phyloP scores from a whole-genome alignment of 116 monocot genomes.

The Zostera marina region DNA sequence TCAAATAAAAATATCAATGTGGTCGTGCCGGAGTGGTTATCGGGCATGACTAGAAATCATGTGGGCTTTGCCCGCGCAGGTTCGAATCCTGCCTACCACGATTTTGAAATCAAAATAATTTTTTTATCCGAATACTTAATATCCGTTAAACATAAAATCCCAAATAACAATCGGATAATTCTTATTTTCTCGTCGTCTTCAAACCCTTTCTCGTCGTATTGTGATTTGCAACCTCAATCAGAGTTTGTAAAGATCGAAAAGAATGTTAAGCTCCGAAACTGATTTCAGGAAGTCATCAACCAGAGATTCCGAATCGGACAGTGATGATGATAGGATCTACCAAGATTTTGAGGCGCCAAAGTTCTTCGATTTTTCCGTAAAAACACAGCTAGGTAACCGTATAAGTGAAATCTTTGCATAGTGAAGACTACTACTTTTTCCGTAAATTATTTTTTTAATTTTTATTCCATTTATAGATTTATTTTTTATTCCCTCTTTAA shows the following conservation, averaged over 20 bases:
- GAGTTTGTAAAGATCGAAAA: not conserved
- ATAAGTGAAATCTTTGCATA: constrained; percentile 57
- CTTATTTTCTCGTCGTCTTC: too few relatives aligned
- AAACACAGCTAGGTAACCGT: constrained; percentile 29
- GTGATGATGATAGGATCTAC: constrained; percentile 54
- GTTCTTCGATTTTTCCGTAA: constrained; percentile 72
- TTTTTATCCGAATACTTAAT: too few relatives aligned
- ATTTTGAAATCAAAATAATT: too few relatives aligned
- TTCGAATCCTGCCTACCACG: constrained; percentile 98
- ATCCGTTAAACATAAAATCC: too few relatives aligned
- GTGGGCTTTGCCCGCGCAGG: constrained; percentile 99
- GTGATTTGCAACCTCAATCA: too few relatives aligned
- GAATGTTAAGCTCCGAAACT: not conserved
- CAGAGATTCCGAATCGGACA: not conserved
- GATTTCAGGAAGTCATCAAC: not conserved
- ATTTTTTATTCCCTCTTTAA: too few relatives aligned
- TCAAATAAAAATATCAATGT: constrained; percentile 5
- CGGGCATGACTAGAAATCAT: constrained; percentile 99
- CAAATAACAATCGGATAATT: too few relatives aligned
- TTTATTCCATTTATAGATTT: too few relatives aligned
- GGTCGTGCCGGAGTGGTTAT: constrained; percentile 99
- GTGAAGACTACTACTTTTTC: too few relatives aligned
- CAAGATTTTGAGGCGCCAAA: constrained; percentile 79
- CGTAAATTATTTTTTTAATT: too few relatives aligned
- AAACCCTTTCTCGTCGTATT: too few relatives aligned